These are phyloP conservation scores for Erucastrum elatum DNA, from an alignment of 345 rosid genomes.

Conservation along the genomic window DNA sequence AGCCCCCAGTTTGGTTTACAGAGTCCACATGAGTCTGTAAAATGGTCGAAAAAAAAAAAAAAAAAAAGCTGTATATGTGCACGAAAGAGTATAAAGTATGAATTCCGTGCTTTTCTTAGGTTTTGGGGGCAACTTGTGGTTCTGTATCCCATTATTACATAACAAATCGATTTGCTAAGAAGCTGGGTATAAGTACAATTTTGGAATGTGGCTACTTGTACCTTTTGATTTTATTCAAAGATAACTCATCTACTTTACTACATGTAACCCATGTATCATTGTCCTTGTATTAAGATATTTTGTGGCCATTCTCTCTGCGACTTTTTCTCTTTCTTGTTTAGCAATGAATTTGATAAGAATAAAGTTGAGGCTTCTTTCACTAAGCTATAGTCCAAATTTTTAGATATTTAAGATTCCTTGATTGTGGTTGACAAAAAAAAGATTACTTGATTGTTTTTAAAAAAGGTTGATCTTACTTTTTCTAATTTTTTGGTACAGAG, in stretches of 20 bases:
- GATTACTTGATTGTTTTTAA: background rate
- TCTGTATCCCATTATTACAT: constrained; percentile 28
- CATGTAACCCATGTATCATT: constrained; percentile 15
- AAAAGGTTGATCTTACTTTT: constrained; percentile 2
- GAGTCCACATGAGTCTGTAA: no score
- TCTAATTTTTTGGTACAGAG: background rate
- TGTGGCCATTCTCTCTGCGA: background rate
- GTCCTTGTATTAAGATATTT: background rate
- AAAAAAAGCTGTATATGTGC: no score
- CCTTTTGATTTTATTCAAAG: background rate
- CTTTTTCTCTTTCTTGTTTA: background rate
- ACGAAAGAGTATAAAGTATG: background rate
- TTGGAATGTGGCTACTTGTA: constrained; percentile 27
- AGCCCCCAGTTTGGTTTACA: no score
- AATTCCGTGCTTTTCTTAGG: constrained; percentile 14
- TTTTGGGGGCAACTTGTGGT: constrained; percentile 13
- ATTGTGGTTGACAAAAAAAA: background rate
- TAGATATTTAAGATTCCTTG: background rate
- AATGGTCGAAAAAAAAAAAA: no score
- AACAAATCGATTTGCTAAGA: constrained; percentile 29
- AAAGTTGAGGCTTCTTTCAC: constrained; percentile 18
- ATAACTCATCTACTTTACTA: constrained; percentile 28
- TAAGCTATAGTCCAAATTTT: background rate
- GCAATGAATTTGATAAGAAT: background rate
- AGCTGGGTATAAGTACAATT: constrained; percentile 25